Conservation (phyloP, 306 rosid genomes). For the Vigna trinervia region DNA sequence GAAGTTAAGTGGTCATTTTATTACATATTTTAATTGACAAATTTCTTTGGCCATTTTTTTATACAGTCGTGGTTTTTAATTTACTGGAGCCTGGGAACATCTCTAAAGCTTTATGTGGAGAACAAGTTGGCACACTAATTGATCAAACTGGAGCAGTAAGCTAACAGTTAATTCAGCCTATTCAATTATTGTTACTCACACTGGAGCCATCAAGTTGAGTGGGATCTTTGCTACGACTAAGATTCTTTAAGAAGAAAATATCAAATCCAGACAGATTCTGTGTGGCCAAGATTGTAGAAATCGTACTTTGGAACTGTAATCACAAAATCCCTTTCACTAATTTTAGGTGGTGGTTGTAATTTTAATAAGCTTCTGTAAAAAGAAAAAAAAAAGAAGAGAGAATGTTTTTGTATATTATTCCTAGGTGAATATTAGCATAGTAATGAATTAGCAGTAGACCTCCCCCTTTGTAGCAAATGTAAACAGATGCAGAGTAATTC, state of each 20-base stretch:
- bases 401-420: constrained; percentile 43
- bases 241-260: constrained; percentile 41
- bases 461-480: constrained; percentile 37
- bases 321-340: constrained; percentile 34
- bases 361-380: constrained; percentile 38
- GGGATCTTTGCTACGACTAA: constrained; percentile 22
- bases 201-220: constrained; percentile 29
- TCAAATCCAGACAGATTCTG: constrained; percentile 14
- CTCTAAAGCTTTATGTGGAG: constrained; percentile 77
- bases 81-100: constrained; percentile 72
- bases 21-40: constrained; percentile 30
- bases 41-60: constrained; percentile 20
- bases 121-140: constrained; percentile 70
- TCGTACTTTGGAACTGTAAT: constrained; percentile 37
- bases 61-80: constrained; percentile 70
- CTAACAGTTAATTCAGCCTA: constrained; percentile 48
- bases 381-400: neutral
- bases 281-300: constrained; percentile 32
- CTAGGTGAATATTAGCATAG: constrained; percentile 42
- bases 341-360: constrained; percentile 38
- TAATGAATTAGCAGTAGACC: constrained; percentile 39
- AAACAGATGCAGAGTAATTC: constrained; percentile 32
- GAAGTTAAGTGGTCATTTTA: constrained; percentile 29
- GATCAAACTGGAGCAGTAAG: constrained; percentile 66
- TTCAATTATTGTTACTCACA: constrained; percentile 37